These are phyloP conservation scores for Blastobotrys americana DNA, from an alignment of 805 yeast genomes.

Conservation along the genomic window DNA sequence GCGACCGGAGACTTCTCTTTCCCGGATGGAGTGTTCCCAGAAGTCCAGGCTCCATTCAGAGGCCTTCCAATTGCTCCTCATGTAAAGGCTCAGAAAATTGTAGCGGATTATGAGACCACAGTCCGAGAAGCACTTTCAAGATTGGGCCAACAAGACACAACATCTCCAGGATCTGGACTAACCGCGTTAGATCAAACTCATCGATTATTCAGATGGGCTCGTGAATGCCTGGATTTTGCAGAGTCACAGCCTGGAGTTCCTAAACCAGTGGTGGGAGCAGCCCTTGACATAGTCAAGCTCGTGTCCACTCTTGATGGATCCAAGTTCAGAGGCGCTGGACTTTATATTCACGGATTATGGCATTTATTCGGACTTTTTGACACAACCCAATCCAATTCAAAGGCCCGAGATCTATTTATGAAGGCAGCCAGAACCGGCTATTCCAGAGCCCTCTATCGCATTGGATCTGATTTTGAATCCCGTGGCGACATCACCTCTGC, in stretches of 20 bases:
- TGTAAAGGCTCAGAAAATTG: conserved; percentile 17
- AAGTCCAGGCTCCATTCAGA: conserved; percentile 20
- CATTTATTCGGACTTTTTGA: conserved; percentile 25
- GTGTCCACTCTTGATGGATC: conserved; percentile 17
- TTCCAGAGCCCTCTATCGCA: conserved; percentile 32
- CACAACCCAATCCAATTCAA: conserved; percentile 11
- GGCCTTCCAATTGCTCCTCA: conserved; percentile 21
- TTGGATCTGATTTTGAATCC: conserved; percentile 31
- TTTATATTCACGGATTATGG: conserved; percentile 28
- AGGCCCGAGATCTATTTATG: conserved; percentile 25
- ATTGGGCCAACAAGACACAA: conserved; percentile 2
- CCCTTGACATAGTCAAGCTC: conserved; percentile 19
- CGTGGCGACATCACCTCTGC: conserved; percentile 28
- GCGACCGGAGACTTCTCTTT: conserved; percentile 18
- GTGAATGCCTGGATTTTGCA: conserved; percentile 24
- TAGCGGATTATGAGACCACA: conserved; percentile 9
- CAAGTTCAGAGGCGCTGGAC: conserved; percentile 23
- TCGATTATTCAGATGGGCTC: conserved; percentile 28
- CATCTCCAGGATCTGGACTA: no score
- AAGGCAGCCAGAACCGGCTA: conserved; percentile 29
- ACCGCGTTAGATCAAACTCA: conserved; percentile 9
- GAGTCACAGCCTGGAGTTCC: conserved; percentile 26
- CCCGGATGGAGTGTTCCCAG: conserved; percentile 30
- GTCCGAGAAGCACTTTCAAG: conserved; percentile 8
- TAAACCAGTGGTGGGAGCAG: conserved; percentile 18